These are phyloP conservation scores for Lagenidium sp. DNA, from an alignment of 352 stramenopile genomes.

Conservation along the genomic window DNA sequence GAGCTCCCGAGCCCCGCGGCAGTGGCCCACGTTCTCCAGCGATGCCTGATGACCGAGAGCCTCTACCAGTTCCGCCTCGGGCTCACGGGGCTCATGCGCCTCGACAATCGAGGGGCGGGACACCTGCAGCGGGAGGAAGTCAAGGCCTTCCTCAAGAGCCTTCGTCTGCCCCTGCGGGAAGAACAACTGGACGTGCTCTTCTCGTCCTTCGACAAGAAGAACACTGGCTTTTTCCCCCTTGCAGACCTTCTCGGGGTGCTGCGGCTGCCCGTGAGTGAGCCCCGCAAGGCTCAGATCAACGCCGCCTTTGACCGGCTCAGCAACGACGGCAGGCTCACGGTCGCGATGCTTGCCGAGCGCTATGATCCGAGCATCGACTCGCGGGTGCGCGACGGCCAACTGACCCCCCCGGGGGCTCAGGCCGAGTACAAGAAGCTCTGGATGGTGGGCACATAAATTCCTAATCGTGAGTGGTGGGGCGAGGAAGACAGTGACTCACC, in stretches of 20 bases:
- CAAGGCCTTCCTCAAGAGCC: slow-evolving; percentile 48
- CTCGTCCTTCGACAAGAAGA: slow-evolving; percentile 57
- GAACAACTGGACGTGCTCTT: slow-evolving; percentile 73
- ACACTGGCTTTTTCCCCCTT: slow-evolving; percentile 49
- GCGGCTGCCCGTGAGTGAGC: slow-evolving; percentile 21
- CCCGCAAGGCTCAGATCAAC: slow-evolving; percentile 28
- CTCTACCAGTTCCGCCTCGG: slow-evolving; percentile 55
- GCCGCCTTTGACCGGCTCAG: slow-evolving; percentile 34
- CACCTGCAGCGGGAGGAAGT: slow-evolving; percentile 56
- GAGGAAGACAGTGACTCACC: too few relatives aligned
- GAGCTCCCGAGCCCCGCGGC: slow-evolving; percentile 27
- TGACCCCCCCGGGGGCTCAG: slow-evolving; percentile 21
- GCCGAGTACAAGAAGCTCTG: slow-evolving; percentile 43
- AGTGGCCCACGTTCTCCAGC: slow-evolving; percentile 39
- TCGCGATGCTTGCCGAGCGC: slow-evolving; percentile 22
- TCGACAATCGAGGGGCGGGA: slow-evolving; percentile 35
- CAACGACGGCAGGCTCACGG: slow-evolving; percentile 28
- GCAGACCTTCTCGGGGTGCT: slow-evolving; percentile 29
- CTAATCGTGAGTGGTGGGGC: too few relatives aligned
- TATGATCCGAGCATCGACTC: slow-evolving; percentile 62
- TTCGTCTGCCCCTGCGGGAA: slow-evolving; percentile 46
- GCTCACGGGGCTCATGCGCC: slow-evolving; percentile 24
- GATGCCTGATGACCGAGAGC: slow-evolving; percentile 39
- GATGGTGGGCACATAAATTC: too few relatives aligned
- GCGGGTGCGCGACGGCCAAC: slow-evolving; percentile 29